phyloP scores from a whole-genome alignment of 2,329 filamentous ascomycete genomes.

The Periconia sp. region DNA sequence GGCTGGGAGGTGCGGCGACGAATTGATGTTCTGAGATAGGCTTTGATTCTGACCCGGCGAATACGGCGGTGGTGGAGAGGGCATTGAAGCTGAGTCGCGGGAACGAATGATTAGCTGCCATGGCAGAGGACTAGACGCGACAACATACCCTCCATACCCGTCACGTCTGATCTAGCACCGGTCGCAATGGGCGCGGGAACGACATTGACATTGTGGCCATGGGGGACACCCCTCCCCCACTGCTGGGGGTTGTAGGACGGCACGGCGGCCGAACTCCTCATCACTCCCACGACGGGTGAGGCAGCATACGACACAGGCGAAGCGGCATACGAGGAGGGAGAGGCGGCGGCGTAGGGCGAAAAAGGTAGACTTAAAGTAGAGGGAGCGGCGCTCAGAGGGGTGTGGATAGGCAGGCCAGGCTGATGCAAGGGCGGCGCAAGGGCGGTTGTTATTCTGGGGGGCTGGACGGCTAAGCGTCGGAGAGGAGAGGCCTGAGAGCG shows the following conservation, averaged over 20 bases:
- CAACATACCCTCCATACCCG: constrained; percentile 52
- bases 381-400: constrained; percentile 42
- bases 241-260: constrained; percentile 54
- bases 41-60: constrained; percentile 47
- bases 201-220: constrained; percentile 42
- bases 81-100: constrained; percentile 46
- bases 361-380: constrained; percentile 28
- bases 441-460: constrained; percentile 46
- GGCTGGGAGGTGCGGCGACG: constrained; percentile 42
- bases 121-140: constrained; percentile 9
- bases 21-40: constrained; percentile 34
- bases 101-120: not conserved
- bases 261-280: constrained; percentile 32
- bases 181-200: constrained; percentile 38
- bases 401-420: constrained; percentile 39
- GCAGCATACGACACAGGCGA: constrained; percentile 23
- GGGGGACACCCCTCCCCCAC: constrained; percentile 47
- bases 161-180: constrained; percentile 41
- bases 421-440: constrained; percentile 40
- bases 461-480: constrained; percentile 44
- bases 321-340: constrained; percentile 23
- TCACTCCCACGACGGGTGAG: constrained; percentile 14
- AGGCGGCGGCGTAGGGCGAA: constrained; percentile 37
- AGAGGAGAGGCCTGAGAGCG: constrained; percentile 31
- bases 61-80: constrained; percentile 54